A percentile compares a stretch with the other conserved stretches of the same genome.
These are phyloP conservation scores for Arctostaphylos glauca DNA, from an alignment of 148 eudicot genomes.

Conservation along the genomic window DNA sequence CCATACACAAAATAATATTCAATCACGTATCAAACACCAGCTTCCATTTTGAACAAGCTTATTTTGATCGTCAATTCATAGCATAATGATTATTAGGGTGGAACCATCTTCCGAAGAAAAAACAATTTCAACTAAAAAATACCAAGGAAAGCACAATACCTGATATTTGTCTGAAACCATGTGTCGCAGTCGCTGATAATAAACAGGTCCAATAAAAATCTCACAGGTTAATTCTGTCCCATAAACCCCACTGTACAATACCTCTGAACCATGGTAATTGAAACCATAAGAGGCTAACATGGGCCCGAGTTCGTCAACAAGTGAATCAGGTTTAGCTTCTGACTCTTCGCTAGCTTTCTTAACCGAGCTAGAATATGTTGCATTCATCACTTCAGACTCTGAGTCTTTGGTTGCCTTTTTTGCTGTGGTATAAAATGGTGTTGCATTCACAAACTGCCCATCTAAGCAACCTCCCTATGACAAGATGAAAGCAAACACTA, in stretches of 20 bases:
- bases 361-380: conserved; percentile 26
- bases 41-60: not conserved
- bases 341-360: conserved; percentile 36
- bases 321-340: conserved; percentile 44
- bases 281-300: conserved; percentile 63
- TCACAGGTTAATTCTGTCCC: conserved; percentile 84
- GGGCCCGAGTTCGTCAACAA: conserved; percentile 78
- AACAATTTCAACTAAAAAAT: not conserved
- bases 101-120: not conserved
- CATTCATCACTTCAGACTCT: conserved; percentile 29
- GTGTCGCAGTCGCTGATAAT: conserved; percentile 88
- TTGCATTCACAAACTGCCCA: conserved; percentile 82
- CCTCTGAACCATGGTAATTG: conserved; percentile 71
- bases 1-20: not conserved
- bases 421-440: conserved; percentile 58
- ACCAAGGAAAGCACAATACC: conserved; percentile 36
- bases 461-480: conserved; percentile 73
- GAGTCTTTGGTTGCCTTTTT: conserved; percentile 35
- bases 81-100: not conserved
- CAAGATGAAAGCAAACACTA: conserved; percentile 6
- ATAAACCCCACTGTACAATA: conserved; percentile 82
- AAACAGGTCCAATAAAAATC: conserved; percentile 95
- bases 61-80: not conserved
- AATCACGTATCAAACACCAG: not conserved
- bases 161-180: conserved; percentile 98